These are phyloP conservation scores for Crithidia bombi DNA, from an alignment of 208 protist species.

Conservation along the genomic window DNA sequence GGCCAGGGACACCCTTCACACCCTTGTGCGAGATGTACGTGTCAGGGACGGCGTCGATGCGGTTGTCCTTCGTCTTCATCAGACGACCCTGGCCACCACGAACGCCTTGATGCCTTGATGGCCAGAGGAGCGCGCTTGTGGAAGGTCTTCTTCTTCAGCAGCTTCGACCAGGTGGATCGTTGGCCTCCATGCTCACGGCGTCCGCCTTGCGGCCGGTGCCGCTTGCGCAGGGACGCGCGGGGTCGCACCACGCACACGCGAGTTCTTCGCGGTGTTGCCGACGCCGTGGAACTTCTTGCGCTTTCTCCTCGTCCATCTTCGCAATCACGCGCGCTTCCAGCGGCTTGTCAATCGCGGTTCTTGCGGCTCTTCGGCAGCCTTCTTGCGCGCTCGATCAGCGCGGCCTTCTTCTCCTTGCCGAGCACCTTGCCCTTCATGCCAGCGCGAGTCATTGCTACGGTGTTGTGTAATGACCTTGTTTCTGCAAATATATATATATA, in stretches of 20 bases:
- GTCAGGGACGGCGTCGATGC: slow-evolving; percentile 97
- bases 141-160: slow-evolving; percentile 96
- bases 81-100: slow-evolving; percentile 90
- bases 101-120: slow-evolving; percentile 96
- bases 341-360: slow-evolving; percentile 86
- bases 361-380: slow-evolving; percentile 73
- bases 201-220: slow-evolving; percentile 86
- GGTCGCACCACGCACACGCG: slow-evolving; percentile 81
- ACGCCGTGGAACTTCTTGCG: slow-evolving; percentile 87
- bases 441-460: slow-evolving; percentile 69
- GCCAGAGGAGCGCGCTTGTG: slow-evolving; percentile 96
- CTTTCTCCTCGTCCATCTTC: slow-evolving; percentile 88
- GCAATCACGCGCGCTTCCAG: slow-evolving; percentile 89
- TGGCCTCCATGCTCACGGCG: slow-evolving; percentile 94
- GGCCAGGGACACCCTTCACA: slow-evolving; percentile 93
- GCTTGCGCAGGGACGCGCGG: slow-evolving; percentile 85
- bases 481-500: background rate
- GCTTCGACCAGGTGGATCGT: slow-evolving; percentile 98
- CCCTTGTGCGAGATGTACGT: slow-evolving; percentile 97
- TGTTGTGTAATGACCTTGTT: slow-evolving; percentile 23
- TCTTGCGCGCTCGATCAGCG: slow-evolving; percentile 79
- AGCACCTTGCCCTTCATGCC: slow-evolving; percentile 82
- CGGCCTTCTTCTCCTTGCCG: slow-evolving; percentile 85
- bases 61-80: slow-evolving; percentile 98
- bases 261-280: slow-evolving; percentile 88